These are phyloP conservation scores for Monosporascus cannonballus DNA, from an alignment of 2,329 filamentous ascomycete genomes.

Conservation along the genomic window DNA sequence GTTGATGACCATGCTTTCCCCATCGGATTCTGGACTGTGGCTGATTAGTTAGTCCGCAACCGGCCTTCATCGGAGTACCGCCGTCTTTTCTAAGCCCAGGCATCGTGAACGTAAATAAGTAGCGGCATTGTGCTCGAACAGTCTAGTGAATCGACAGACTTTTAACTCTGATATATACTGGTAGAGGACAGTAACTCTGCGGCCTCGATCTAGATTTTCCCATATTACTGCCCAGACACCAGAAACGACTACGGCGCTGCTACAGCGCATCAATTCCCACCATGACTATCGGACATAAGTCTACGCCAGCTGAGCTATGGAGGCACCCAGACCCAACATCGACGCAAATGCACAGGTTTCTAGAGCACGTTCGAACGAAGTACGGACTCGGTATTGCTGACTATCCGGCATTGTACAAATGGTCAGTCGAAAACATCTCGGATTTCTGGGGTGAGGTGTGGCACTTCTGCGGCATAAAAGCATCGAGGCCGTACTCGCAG, in stretches of 20 bases:
- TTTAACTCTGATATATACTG: too few relatives aligned
- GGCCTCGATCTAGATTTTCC: too few relatives aligned
- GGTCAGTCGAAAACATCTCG: slow-evolving; percentile 73
- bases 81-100: not conserved
- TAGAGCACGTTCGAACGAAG: slow-evolving; percentile 62
- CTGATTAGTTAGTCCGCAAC: not conserved
- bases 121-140: too few relatives aligned
- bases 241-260: not conserved
- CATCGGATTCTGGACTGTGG: not conserved
- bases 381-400: slow-evolving; percentile 55
- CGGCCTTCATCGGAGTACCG: not conserved
- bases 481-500: slow-evolving; percentile 56
- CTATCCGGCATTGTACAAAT: slow-evolving; percentile 74
- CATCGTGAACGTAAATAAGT: not conserved
- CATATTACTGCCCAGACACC: too few relatives aligned
- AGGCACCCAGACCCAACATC: slow-evolving; percentile 58
- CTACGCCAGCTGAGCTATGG: slow-evolving; percentile 54
- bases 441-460: slow-evolving; percentile 83
- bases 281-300: slow-evolving; percentile 17
- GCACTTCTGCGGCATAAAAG: slow-evolving; percentile 72
- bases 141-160: too few relatives aligned
- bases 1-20: not conserved
- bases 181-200: not conserved
- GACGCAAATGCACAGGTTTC: slow-evolving; percentile 68
- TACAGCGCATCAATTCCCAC: not conserved